These are phyloP conservation scores for Eimeria falciformis DNA, from an alignment of 169 alveolate genomes.

Conservation along the genomic window DNA sequence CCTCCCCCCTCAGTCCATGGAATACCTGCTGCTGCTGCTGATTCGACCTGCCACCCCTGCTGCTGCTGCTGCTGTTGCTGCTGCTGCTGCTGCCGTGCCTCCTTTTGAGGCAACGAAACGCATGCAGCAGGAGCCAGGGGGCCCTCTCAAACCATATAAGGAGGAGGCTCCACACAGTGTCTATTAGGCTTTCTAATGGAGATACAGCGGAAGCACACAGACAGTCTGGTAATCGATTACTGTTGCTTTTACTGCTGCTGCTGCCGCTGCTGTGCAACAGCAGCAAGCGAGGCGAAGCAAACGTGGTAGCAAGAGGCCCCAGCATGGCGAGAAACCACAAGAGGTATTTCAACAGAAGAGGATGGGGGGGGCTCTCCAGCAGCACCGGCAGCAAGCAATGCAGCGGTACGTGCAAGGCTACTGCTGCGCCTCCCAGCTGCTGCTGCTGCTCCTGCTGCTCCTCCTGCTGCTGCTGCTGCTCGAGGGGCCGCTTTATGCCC, in stretches of 20 bases:
- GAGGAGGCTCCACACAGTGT: neutral
- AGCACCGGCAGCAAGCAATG: constrained; percentile 8
- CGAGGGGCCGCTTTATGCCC: neutral
- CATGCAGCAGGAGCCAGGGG: constrained; percentile 29
- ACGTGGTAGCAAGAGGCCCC: neutral
- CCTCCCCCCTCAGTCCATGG: neutral
- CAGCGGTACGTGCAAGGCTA: constrained; percentile 1
- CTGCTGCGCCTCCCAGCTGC: neutral
- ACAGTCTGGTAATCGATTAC: neutral
- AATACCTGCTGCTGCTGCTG: constrained; percentile 10
- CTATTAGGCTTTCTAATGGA: constrained; percentile 6
- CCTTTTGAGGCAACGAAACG: constrained; percentile 20
- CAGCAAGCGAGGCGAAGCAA: neutral
- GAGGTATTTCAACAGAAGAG: neutral
- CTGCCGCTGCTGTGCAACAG: neutral
- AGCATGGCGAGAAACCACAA: neutral
- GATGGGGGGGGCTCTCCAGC: constrained; percentile 1
- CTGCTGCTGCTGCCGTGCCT: neutral
- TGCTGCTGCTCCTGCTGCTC: constrained; percentile 10
- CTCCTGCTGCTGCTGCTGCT: constrained; percentile 27
- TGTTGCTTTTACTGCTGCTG: constrained; percentile 12
- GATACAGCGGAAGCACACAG: neutral
- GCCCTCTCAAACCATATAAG: constrained; percentile 7
- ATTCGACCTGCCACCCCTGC: neutral
- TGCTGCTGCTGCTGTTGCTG: constrained; percentile 18